These are phyloP conservation scores for Colletotrichum tanaceti DNA, from an alignment of 2,329 filamentous ascomycete species.

Conservation along the genomic window DNA sequence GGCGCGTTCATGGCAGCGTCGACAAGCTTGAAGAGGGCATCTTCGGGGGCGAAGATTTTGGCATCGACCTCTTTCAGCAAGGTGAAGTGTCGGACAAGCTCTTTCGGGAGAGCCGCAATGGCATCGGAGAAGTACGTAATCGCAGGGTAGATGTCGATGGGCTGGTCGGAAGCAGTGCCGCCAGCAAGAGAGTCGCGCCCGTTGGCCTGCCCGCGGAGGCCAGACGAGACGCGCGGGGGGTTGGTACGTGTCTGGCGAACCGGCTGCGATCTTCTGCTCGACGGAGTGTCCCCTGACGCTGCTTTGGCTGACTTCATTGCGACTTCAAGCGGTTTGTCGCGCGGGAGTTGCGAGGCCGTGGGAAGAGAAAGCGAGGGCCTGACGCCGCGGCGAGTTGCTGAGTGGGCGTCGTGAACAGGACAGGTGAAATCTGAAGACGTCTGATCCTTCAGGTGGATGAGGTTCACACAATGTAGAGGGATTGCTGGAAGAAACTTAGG, in stretches of 20 bases:
- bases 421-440: background rate
- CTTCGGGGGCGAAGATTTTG: conserved; percentile 90
- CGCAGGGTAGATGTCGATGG: conserved; percentile 74
- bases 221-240: conserved; percentile 64
- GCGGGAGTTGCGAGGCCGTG: conserved; percentile 15
- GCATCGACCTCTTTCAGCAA: conserved; percentile 97
- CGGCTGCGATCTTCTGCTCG: conserved; percentile 71
- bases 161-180: conserved; percentile 62
- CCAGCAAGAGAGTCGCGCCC: conserved; percentile 60
- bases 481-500: conserved; percentile 13
- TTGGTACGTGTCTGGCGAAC: conserved; percentile 74
- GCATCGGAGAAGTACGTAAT: conserved; percentile 87
- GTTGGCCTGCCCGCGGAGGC: conserved; percentile 57
- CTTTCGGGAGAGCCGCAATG: conserved; percentile 90
- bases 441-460: conserved; percentile 14
- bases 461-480: background rate
- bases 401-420: conserved; percentile 9
- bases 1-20: conserved; percentile 68
- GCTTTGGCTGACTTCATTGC: conserved; percentile 68
- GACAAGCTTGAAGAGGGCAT: conserved; percentile 81
- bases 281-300: conserved; percentile 55
- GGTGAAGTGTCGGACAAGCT: conserved; percentile 95
- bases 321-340: conserved; percentile 14
- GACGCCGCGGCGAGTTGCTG: conserved; percentile 5
- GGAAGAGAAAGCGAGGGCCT: conserved; percentile 14